A percentile compares a stretch with the other conserved stretches of the same genome.
Evolutionary conservation across 371 early-diverging fungal genomes (phyloP).

Genomic region (Vairimorpha necatrix): DNA sequence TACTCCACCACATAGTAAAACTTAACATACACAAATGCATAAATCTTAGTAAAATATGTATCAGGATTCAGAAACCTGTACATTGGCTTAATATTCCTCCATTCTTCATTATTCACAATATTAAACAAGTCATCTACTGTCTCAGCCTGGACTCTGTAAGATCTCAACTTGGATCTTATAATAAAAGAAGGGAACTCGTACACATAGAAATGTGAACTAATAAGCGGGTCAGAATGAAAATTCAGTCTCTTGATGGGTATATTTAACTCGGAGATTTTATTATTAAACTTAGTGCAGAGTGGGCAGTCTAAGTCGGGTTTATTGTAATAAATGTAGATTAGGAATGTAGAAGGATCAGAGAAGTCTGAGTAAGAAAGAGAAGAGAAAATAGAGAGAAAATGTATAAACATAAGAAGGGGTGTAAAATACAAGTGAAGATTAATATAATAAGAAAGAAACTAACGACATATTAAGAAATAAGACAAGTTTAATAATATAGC

Average conservation of each 20-base stretch:
- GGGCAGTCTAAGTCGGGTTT: conserved; percentile 37
- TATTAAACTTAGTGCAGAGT: conserved; percentile 42
- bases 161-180: conserved; percentile 27
- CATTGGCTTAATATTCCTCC: conserved; percentile 21
- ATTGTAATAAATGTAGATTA: conserved; percentile 53
- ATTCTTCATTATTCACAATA: conserved; percentile 29
- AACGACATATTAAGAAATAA: too few relatives aligned
- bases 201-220: conserved; percentile 38
- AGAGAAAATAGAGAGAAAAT: background rate
- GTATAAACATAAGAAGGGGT: too few relatives aligned
- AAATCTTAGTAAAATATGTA: conserved; percentile 10
- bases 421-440: too few relatives aligned
- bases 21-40: conserved; percentile 12
- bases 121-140: conserved; percentile 38
- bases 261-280: conserved; percentile 16
- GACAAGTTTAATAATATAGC: too few relatives aligned
- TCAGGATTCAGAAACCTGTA: conserved; percentile 18
- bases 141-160: conserved; percentile 25
- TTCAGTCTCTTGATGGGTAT: conserved; percentile 50
- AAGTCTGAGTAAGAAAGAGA: background rate
- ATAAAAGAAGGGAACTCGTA: conserved; percentile 53
- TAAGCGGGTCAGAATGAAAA: conserved; percentile 27
- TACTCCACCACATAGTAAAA: conserved; percentile 38
- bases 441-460: too few relatives aligned
- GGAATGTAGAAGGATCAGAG: conserved; percentile 8